Evolutionary conservation across 2,329 filamentous ascomycete species (phyloP).

Genomic region (Monosporascus sp.): DNA sequence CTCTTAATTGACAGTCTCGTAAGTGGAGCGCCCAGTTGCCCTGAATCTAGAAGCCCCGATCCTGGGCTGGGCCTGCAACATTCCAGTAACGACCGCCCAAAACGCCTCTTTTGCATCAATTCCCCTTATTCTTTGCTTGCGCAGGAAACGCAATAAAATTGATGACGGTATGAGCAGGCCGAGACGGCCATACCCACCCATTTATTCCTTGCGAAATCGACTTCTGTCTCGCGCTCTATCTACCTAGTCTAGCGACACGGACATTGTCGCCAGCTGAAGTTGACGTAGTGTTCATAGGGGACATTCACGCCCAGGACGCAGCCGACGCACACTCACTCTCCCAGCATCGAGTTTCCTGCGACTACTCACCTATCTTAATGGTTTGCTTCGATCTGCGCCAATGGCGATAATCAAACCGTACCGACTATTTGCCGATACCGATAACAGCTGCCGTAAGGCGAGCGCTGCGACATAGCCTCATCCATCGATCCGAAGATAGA

Average conservation of each 20-base stretch:
- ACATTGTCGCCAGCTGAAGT: background rate
- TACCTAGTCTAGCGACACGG: background rate
- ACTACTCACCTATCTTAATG: conserved; percentile 9
- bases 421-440: conserved; percentile 19
- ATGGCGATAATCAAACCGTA: conserved; percentile 27
- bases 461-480: conserved; percentile 15
- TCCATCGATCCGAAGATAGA: conserved; percentile 3
- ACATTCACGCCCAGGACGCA: background rate
- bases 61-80: background rate
- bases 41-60: background rate
- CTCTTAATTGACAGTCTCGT: background rate
- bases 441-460: conserved; percentile 19
- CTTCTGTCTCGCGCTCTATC: background rate
- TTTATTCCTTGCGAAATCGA: background rate
- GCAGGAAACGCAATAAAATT: conserved; percentile 12
- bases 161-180: background rate
- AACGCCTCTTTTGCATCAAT: background rate
- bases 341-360: conserved; percentile 5
- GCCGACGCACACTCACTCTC: conserved; percentile 1
- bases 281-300: background rate
- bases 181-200: no score
- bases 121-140: conserved; percentile 9
- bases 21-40: background rate
- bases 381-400: conserved; percentile 21
- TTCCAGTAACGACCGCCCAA: background rate